These are phyloP conservation scores for Madurella fahalii DNA, from an alignment of 2,329 filamentous ascomycete genomes.

Conservation along the genomic window DNA sequence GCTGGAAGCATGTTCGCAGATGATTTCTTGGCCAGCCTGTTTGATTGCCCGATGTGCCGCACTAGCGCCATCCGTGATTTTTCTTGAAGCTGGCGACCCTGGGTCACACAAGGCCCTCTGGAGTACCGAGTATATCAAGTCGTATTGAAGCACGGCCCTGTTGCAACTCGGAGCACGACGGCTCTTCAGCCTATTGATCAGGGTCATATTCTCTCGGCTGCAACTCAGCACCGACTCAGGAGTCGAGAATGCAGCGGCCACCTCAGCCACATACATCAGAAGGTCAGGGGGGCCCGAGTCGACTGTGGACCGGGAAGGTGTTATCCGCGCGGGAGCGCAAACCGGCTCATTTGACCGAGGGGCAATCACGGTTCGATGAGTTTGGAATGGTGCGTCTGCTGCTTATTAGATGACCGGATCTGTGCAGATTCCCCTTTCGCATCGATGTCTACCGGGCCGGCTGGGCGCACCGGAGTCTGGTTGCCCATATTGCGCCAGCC, in stretches of 20 bases:
- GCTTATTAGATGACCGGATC: neutral
- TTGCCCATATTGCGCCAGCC: conserved; percentile 12
- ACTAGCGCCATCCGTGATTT: conserved; percentile 13
- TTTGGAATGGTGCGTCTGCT: neutral
- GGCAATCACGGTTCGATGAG: conserved; percentile 6
- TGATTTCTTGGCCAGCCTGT: conserved; percentile 21
- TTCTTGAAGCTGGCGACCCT: conserved; percentile 8
- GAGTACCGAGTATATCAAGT: conserved; percentile 2
- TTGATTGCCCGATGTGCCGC: conserved; percentile 32
- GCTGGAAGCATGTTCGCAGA: conserved; percentile 28
- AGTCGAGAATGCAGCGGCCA: neutral
- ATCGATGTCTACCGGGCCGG: neutral
- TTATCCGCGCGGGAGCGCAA: conserved; percentile 21
- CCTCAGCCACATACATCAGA: conserved; percentile 1
- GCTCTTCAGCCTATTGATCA: conserved; percentile 19
- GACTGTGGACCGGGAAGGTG: conserved; percentile 19
- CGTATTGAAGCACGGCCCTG: neutral
- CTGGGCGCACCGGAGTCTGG: conserved; percentile 3
- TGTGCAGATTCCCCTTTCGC: neutral
- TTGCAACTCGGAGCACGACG: neutral
- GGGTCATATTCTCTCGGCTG: conserved; percentile 11
- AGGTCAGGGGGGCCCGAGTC: conserved; percentile 1
- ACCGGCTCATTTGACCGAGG: conserved; percentile 8
- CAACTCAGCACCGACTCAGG: conserved; percentile 7
- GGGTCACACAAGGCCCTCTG: neutral